These are phyloP conservation scores for Trichoderma sp. DNA, from an alignment of 2,329 filamentous ascomycete species.

Conservation along the genomic window DNA sequence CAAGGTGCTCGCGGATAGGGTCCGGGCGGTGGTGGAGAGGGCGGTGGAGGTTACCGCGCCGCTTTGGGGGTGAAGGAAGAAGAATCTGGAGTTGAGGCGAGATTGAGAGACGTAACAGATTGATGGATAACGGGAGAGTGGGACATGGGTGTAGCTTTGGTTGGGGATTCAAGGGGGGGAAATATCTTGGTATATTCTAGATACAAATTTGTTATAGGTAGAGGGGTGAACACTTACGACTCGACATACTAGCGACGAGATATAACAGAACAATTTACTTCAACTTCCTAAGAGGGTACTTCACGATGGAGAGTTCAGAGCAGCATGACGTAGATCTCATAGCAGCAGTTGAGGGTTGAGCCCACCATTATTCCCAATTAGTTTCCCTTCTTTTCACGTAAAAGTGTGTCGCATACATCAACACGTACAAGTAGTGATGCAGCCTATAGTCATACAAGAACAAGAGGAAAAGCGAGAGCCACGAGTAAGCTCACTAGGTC, in stretches of 20 bases:
- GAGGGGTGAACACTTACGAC: too few relatives aligned
- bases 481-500: constrained; percentile 33
- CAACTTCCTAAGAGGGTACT: not conserved
- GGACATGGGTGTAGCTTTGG: not conserved
- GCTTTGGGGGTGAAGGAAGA: constrained; percentile 55
- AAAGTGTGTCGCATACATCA: not conserved
- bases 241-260: constrained; percentile 14
- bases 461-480: not conserved
- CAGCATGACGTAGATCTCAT: not conserved
- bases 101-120: not conserved
- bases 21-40: constrained; percentile 85
- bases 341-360: not conserved
- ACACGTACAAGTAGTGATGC: constrained; percentile 1
- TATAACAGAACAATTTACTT: not conserved
- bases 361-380: constrained; percentile 9
- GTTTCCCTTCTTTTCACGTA: not conserved
- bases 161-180: not conserved
- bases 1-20: constrained; percentile 76
- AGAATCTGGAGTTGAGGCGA: not conserved
- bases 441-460: constrained; percentile 38
- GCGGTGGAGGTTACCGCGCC: constrained; percentile 85
- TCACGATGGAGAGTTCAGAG: not conserved
- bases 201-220: too few relatives aligned
- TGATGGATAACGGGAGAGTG: too few relatives aligned
- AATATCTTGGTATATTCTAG: too few relatives aligned